Base-by-base conservation (phyloP, 768 basidiomycete genomes). In the Russula sp. region DNA sequence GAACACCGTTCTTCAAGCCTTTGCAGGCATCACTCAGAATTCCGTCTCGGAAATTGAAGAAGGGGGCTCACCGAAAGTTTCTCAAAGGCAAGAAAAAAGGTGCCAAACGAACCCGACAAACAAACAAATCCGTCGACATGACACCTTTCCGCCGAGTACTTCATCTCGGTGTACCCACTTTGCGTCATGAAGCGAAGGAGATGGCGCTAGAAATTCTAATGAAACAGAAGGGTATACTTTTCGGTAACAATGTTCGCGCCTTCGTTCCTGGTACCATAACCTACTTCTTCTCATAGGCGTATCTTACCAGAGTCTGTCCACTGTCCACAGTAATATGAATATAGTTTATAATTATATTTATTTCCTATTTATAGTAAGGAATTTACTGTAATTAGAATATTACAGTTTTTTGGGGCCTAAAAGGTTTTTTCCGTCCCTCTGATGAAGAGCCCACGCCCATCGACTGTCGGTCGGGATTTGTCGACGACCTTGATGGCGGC, bases 11-110 rank as follows among this genome's bases (percentile, higher is more conserved):
- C 60, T 65, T 10, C 48, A 61, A 11, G 40, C 14, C 2, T 55
- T 65, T 46, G 18, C 42, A 18, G n/a, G 40, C 34, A 6, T 57
- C 18, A 26, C 38, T 28, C 59, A 65, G 16, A 30, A 28, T 14
- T 28, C 40, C 22, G 40, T 24, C 22, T 34, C 6, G 9, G 64
- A 52, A 18, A n/a, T 57, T 28, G 60, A 61, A 6, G 59, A 42
- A n/a, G n/a, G n/a, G 13, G n/a, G 10, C 16, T 22, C 42, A 5
- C 46, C 49, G 54, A 71, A 66, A 51, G 67, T 66, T 38, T 73
- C 71, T 57, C 79, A 75, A 75, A 73, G 54, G 70, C 72, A 50
- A 44, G 57, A 30, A 76, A 68, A 69, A 65, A 68, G n/a, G n/a
- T 40, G 69, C 72, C 61, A 64, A 63, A 38, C 64, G 70, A 54